phyloP scores from a whole-genome alignment of 805 yeast genomes.

The Maudiozyma saulgeensis region DNA sequence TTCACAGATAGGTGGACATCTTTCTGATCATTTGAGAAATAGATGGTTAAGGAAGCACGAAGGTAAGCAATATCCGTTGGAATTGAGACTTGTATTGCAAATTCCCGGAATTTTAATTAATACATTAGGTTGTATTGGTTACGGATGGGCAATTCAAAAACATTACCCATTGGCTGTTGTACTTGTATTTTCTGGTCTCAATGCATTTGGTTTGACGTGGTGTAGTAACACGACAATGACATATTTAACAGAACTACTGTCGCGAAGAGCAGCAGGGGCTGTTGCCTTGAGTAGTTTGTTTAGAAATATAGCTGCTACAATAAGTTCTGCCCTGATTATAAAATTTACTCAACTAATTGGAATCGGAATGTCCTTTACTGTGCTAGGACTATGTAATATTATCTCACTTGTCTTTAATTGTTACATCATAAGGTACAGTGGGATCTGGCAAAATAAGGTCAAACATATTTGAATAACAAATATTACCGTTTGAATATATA shows the following conservation, averaged over 20 bases:
- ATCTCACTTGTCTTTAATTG: slow-evolving; percentile 17
- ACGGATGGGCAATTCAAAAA: slow-evolving; percentile 43
- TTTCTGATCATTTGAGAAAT: slow-evolving; percentile 34
- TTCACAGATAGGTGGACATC: slow-evolving; percentile 39
- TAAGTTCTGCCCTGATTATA: slow-evolving; percentile 39
- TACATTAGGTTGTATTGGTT: slow-evolving; percentile 38
- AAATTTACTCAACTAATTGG: slow-evolving; percentile 32
- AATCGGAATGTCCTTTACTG: slow-evolving; percentile 47
- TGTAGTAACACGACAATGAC: slow-evolving; percentile 45
- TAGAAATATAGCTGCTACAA: slow-evolving; percentile 46
- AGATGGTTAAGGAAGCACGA: slow-evolving; percentile 22
- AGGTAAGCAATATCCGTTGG: slow-evolving; percentile 34
- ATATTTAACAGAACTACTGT: slow-evolving; percentile 41
- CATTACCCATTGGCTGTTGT: slow-evolving; percentile 33
- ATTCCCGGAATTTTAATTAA: slow-evolving; percentile 35
- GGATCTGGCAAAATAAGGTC: slow-evolving; percentile 11
- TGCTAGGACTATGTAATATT: slow-evolving; percentile 33
- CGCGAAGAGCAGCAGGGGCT: slow-evolving; percentile 42
- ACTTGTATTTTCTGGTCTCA: slow-evolving; percentile 36
- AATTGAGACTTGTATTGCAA: slow-evolving; percentile 37
- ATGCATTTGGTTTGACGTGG: slow-evolving; percentile 49
- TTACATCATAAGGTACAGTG: slow-evolving; percentile 15
- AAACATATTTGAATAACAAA: neutral
- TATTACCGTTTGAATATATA: neutral
- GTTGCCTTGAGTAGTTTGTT: slow-evolving; percentile 46